These are phyloP conservation scores for Globisporangium polare DNA, from an alignment of 352 stramenopile species.

Conservation along the genomic window DNA sequence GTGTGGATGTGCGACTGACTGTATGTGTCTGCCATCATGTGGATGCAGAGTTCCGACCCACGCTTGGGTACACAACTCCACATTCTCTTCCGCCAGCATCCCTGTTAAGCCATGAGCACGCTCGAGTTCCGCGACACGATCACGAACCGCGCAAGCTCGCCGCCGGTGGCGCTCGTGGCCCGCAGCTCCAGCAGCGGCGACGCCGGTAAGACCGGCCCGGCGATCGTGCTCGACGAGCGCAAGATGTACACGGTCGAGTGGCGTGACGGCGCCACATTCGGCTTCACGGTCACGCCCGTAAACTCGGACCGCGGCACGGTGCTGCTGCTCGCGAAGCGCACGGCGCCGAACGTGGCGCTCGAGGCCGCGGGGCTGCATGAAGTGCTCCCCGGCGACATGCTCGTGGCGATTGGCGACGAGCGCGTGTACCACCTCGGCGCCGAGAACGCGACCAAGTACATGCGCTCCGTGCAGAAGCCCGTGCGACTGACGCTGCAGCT, in stretches of 20 bases:
- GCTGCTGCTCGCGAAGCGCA: conserved; percentile 54
- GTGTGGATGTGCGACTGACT: background rate
- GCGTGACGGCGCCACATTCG: conserved; percentile 52
- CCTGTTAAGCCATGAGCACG: conserved; percentile 11
- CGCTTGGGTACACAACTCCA: conserved; percentile 5
- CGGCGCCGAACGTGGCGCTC: conserved; percentile 25
- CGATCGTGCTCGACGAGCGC: conserved; percentile 56
- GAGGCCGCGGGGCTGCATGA: conserved; percentile 50
- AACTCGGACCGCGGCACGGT: conserved; percentile 66
- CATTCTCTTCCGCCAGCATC: background rate
- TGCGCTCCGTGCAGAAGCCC: conserved; percentile 66
- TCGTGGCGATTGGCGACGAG: conserved; percentile 72
- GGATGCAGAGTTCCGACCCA: background rate
- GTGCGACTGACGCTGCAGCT: conserved; percentile 67
- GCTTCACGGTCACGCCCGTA: conserved; percentile 68
- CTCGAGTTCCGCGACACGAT: conserved; percentile 11
- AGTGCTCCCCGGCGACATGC: conserved; percentile 68
- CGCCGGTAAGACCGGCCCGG: conserved; percentile 18
- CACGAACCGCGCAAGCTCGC: conserved; percentile 5
- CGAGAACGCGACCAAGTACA: conserved; percentile 54
- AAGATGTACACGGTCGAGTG: conserved; percentile 79
- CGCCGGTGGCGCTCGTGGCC: background rate
- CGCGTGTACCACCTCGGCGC: conserved; percentile 73
- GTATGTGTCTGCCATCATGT: background rate
- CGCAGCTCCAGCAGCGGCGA: conserved; percentile 17